phyloP scores from a whole-genome alignment of 306 rosid species.

The Prinsepia uniflora region DNA sequence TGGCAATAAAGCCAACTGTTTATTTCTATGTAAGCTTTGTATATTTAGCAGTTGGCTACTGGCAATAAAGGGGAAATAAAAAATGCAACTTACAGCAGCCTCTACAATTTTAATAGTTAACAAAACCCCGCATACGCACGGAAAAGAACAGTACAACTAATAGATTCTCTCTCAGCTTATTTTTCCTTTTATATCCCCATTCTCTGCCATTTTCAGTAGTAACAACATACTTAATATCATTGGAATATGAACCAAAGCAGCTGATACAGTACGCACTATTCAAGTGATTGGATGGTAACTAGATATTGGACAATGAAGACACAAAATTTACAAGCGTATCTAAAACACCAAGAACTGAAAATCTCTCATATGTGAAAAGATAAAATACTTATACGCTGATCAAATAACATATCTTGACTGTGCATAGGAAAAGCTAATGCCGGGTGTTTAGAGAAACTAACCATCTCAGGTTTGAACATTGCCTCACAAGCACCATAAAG shows the following conservation, averaged over 20 bases:
- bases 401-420: neutral
- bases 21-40: neutral
- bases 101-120: neutral
- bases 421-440: constrained; percentile 12
- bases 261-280: neutral
- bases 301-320: neutral
- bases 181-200: neutral
- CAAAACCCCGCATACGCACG: neutral
- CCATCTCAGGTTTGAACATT: constrained; percentile 96
- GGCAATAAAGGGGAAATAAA: neutral
- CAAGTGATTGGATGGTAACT: neutral
- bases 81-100: no score
- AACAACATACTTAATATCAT: neutral
- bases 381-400: neutral
- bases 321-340: neutral
- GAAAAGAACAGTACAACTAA: neutral
- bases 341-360: neutral
- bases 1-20: neutral
- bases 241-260: neutral
- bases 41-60: neutral
- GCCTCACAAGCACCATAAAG: constrained; percentile 98
- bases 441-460: constrained; percentile 32
- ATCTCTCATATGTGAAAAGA: neutral
- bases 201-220: neutral
- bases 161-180: neutral